Percentiles rank a stretch among this genome's conserved stretches.
phyloP scores from a whole-genome alignment of 73 alveolate species.

The Tetrahymena thermophila region DNA sequence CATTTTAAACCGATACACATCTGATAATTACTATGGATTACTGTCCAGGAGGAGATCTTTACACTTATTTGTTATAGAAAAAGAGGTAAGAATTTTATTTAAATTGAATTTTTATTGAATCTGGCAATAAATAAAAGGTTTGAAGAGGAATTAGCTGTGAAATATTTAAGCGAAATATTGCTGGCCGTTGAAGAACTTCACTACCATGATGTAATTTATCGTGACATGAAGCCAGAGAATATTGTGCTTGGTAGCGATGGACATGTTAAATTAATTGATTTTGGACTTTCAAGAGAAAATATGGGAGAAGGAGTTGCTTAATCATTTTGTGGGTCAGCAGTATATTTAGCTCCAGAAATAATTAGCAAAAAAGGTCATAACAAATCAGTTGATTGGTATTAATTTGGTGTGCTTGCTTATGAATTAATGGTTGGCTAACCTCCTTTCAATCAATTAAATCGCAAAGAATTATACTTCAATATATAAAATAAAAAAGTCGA shows the following conservation, averaged over 20 bases:
- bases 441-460: constrained; percentile 48
- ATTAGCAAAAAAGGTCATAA: constrained; percentile 83
- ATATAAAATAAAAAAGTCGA: constrained; percentile 65
- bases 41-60: constrained; percentile 44
- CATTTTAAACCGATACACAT: neutral
- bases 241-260: constrained; percentile 84
- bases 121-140: constrained; percentile 7
- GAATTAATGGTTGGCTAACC: constrained; percentile 86
- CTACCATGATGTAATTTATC: constrained; percentile 72
- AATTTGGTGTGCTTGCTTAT: constrained; percentile 80
- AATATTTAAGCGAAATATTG: constrained; percentile 67
- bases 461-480: constrained; percentile 50
- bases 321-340: constrained; percentile 88
- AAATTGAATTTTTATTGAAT: neutral
- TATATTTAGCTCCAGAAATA: constrained; percentile 94
- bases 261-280: constrained; percentile 81
- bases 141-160: constrained; percentile 64
- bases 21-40: constrained; percentile 5
- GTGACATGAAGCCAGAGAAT: constrained; percentile 91
- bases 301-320: constrained; percentile 63
- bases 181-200: constrained; percentile 82
- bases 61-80: constrained; percentile 53
- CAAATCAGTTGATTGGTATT: constrained; percentile 88
- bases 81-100: neutral
- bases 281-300: constrained; percentile 85